Evolutionary conservation across 306 rosid species (phyloP).

Genomic region (Pyrus betulifolia): DNA sequence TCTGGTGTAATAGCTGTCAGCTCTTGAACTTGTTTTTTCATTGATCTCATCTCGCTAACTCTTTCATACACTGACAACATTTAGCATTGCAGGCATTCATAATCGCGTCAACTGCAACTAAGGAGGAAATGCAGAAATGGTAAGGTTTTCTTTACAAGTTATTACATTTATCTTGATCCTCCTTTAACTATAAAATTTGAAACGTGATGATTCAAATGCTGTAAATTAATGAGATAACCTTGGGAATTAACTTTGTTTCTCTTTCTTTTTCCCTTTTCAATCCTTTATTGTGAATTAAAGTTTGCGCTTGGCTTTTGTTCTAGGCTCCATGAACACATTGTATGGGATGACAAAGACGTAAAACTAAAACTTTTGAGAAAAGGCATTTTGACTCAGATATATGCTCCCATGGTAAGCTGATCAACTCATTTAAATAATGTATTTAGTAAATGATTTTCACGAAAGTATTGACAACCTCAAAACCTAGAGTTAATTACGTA

Average conservation of each 20-base stretch:
- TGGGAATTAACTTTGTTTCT: neutral
- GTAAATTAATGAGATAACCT: neutral
- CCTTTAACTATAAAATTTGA: neutral
- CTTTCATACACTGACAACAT: constrained; percentile 16
- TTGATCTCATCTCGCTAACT: constrained; percentile 6
- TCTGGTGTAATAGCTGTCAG: neutral
- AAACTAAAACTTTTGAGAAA: constrained; percentile 76
- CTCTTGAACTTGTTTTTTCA: neutral
- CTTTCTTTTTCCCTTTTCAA: neutral
- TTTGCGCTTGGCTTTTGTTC: constrained; percentile 15
- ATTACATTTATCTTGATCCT: constrained; percentile 5
- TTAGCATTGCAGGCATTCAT: constrained; percentile 77
- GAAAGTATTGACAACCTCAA: neutral
- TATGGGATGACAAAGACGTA: constrained; percentile 89
- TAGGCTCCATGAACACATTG: constrained; percentile 86
- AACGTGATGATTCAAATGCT: neutral
- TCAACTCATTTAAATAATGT: neutral
- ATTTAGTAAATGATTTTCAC: neutral
- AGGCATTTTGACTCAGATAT: constrained; percentile 85
- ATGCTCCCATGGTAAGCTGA: constrained; percentile 70
- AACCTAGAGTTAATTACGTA: neutral
- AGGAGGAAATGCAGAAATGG: constrained; percentile 85
- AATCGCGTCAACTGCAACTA: constrained; percentile 89
- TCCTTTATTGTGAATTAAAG: neutral
- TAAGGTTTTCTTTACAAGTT: constrained; percentile 18